phyloP scores from a whole-genome alignment of 2,329 filamentous ascomycete genomes.

The Myriosclerotinia curreyana region DNA sequence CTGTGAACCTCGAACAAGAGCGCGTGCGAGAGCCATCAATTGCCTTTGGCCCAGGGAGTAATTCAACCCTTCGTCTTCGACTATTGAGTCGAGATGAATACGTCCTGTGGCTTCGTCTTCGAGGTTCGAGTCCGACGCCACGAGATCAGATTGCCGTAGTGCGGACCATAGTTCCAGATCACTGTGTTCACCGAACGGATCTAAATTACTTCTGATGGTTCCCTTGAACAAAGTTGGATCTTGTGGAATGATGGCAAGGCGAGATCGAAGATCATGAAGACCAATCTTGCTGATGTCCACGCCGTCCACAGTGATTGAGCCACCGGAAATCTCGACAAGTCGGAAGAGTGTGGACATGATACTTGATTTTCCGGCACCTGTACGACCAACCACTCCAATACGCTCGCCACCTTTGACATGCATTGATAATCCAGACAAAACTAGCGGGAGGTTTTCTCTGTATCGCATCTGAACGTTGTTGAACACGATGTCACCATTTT shows the following conservation, averaged over 20 bases:
- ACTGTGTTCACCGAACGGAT: constrained; percentile 75
- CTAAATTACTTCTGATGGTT: constrained; percentile 74
- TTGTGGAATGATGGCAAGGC: constrained; percentile 79
- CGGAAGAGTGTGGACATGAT: constrained; percentile 84
- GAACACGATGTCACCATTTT: constrained; percentile 78
- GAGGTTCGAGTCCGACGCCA: constrained; percentile 47
- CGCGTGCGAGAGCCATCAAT: constrained; percentile 89
- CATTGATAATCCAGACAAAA: constrained; percentile 68
- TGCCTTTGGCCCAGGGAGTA: constrained; percentile 94
- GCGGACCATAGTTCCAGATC: constrained; percentile 77
- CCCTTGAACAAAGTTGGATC: constrained; percentile 81
- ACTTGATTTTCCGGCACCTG: constrained; percentile 77
- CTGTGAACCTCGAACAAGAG: constrained; percentile 78
- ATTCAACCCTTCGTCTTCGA: constrained; percentile 94
- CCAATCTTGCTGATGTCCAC: constrained; percentile 70
- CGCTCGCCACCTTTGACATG: constrained; percentile 73
- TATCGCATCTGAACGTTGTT: constrained; percentile 77
- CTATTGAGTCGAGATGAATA: constrained; percentile 77
- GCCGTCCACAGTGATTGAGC: constrained; percentile 63
- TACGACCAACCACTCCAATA: constrained; percentile 77
- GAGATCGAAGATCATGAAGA: constrained; percentile 70
- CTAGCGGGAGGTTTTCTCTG: constrained; percentile 66
- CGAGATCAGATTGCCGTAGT: constrained; percentile 72
- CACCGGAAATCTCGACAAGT: constrained; percentile 62
- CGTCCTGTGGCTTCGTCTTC: constrained; percentile 48